A percentile compares a stretch with the other conserved stretches of the same genome.
Evolutionary conservation across 2,329 filamentous ascomycete genomes (phyloP).

Genomic region (Blastomyces emzantsi): DNA sequence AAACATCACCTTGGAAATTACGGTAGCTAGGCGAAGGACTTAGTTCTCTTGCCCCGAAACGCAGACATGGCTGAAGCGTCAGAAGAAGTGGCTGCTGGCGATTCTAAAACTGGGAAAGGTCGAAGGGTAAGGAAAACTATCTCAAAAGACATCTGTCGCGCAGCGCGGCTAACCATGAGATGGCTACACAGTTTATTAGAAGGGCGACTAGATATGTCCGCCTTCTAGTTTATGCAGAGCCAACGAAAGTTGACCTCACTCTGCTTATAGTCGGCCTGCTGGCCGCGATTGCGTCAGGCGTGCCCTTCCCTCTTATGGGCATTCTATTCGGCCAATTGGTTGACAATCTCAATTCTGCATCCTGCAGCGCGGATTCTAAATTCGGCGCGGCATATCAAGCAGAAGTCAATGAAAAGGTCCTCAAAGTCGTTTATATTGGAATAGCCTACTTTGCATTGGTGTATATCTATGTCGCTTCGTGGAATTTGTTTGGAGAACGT

Average conservation of each 20-base stretch:
- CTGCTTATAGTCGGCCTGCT: slow-evolving; percentile 20
- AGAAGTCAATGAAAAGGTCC: slow-evolving; percentile 46
- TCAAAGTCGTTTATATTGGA: slow-evolving; percentile 48
- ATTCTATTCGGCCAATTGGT: slow-evolving; percentile 27
- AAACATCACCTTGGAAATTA: not conserved
- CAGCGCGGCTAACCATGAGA: not conserved
- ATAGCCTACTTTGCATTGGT: slow-evolving; percentile 50
- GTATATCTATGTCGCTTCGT: slow-evolving; percentile 51
- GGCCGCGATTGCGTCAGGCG: slow-evolving; percentile 23
- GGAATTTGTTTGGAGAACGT: slow-evolving; percentile 50
- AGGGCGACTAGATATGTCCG: slow-evolving; percentile 13
- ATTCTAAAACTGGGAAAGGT: not conserved
- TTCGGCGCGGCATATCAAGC: slow-evolving; percentile 26
- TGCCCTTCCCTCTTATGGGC: slow-evolving; percentile 26
- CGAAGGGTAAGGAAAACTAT: not conserved
- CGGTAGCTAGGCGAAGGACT: not conserved
- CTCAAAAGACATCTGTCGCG: not conserved
- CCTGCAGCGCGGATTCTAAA: slow-evolving; percentile 13
- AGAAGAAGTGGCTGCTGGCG: not conserved
- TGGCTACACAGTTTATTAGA: not conserved
- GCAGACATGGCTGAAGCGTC: slow-evolving; percentile 1
- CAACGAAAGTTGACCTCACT: slow-evolving; percentile 15
- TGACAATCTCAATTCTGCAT: slow-evolving; percentile 24
- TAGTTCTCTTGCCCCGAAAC: not conserved
- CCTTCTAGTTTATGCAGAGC: slow-evolving; percentile 16